phyloP scores from a whole-genome alignment of 257 asterid genomes.

The Paulownia fortunei region DNA sequence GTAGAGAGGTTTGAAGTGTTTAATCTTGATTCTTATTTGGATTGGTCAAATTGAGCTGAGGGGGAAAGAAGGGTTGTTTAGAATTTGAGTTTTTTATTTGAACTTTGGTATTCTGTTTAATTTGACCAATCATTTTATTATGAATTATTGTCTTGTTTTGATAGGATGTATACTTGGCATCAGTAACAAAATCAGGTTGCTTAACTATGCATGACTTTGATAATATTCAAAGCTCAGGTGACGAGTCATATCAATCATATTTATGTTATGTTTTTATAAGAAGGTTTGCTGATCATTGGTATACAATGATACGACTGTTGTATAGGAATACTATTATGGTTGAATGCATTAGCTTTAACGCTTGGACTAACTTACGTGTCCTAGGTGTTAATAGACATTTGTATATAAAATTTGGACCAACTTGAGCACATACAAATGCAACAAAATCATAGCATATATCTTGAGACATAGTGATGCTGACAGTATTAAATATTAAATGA shows the following conservation, averaged over 20 bases:
- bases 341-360: background rate
- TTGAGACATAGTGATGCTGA: too few species aligned
- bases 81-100: too few species aligned
- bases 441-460: background rate
- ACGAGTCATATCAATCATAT: conserved; percentile 21
- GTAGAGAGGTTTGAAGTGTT: background rate
- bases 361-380: background rate
- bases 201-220: conserved; percentile 92
- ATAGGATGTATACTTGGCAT: conserved; percentile 92
- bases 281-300: conserved; percentile 3
- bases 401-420: conserved; percentile 1
- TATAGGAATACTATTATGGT: background rate
- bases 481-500: too few species aligned
- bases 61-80: background rate
- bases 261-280: background rate
- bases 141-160: conserved; percentile 32
- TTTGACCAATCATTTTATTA: conserved; percentile 9
- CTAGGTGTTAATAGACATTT: background rate
- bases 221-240: conserved; percentile 68
- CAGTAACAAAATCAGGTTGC: conserved; percentile 88
- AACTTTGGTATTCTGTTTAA: background rate
- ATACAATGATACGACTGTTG: background rate
- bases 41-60: conserved; percentile 18
- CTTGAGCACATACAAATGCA: background rate
- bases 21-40: conserved; percentile 18